A percentile compares a stretch with the other conserved stretches of the same genome.
These are phyloP conservation scores for Thecaphora thlaspeos DNA, from an alignment of 1,284 basidiomycete genomes.

Conservation along the genomic window DNA sequence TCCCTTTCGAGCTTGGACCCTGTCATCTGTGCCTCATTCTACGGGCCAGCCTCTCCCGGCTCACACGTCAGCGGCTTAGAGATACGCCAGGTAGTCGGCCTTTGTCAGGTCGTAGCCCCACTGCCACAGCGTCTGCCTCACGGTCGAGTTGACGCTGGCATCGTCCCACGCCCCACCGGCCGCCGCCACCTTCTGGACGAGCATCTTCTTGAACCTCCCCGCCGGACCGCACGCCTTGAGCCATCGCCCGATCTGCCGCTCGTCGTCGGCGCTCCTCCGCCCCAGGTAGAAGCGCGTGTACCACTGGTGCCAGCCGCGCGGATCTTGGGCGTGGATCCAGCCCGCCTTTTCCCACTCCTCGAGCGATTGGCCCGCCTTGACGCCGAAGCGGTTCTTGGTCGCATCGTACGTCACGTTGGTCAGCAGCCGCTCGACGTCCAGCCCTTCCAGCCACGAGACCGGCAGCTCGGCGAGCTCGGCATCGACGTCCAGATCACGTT, in stretches of 20 bases:
- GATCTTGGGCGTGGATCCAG: conserved; percentile 61
- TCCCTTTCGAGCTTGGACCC: no score
- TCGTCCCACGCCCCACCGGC: conserved; percentile 56
- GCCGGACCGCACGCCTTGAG: conserved; percentile 60
- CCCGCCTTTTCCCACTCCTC: conserved; percentile 62
- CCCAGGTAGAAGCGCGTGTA: conserved; percentile 61
- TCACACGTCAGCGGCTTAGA: conserved; percentile 5
- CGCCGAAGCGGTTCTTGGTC: conserved; percentile 58
- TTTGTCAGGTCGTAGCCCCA: conserved; percentile 56
- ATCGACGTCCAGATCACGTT: conserved; percentile 25
- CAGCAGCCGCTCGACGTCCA: conserved; percentile 34
- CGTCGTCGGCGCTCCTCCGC: conserved; percentile 60
- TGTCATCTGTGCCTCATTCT: no score
- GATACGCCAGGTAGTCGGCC: conserved; percentile 41
- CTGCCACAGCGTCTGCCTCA: conserved; percentile 53
- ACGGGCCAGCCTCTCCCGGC: no score
- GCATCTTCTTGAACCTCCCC: conserved; percentile 59
- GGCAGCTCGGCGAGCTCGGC: conserved; percentile 42
- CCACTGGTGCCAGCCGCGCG: conserved; percentile 61
- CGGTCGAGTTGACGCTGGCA: conserved; percentile 28
- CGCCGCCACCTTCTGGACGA: conserved; percentile 59
- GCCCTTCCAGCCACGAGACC: conserved; percentile 26
- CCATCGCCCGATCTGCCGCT: conserved; percentile 61
- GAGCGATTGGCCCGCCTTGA: conserved; percentile 60
- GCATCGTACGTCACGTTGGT: conserved; percentile 49